Percentiles rank a stretch among this genome's conserved stretches.
Evolutionary conservation across 805 yeast genomes (phyloP).

Genomic region (Wickerhamomyces pijperi): DNA sequence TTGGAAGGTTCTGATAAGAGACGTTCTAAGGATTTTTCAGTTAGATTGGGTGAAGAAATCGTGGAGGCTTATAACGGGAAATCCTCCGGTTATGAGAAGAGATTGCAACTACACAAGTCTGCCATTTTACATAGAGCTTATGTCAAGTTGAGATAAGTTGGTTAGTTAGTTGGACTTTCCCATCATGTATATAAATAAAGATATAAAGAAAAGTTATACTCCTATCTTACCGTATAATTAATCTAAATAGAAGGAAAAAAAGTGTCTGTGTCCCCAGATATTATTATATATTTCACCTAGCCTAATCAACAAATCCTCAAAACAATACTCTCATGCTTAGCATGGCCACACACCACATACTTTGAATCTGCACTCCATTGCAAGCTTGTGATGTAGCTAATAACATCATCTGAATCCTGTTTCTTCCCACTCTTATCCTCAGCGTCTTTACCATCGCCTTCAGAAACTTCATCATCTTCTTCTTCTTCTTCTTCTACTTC

Average conservation of each 20-base stretch:
- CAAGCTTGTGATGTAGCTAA: conserved; percentile 21
- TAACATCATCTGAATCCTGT: not conserved
- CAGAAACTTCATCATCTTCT: not conserved
- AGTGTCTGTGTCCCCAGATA: too few species aligned
- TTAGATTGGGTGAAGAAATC: conserved; percentile 85
- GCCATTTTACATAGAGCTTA: conserved; percentile 87
- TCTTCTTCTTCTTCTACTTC: conserved; percentile 1
- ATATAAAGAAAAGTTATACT: too few species aligned
- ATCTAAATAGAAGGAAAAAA: too few species aligned
- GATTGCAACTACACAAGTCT: conserved; percentile 68
- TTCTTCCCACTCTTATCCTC: too few species aligned
- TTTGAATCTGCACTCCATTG: conserved; percentile 23
- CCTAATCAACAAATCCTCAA: not conserved
- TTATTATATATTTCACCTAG: too few species aligned
- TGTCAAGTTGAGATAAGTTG: conserved; percentile 31
- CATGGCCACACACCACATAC: conserved; percentile 22
- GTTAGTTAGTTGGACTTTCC: not conserved
- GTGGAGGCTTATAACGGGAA: conserved; percentile 66
- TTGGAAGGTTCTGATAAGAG: conserved; percentile 75
- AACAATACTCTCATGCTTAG: conserved; percentile 18
- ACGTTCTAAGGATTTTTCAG: conserved; percentile 70
- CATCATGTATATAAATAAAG: too few species aligned
- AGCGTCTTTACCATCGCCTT: too few species aligned
- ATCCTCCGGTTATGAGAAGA: conserved; percentile 76
- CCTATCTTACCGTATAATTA: too few species aligned